A percentile compares a stretch with the other conserved stretches of the same genome.
These are phyloP conservation scores for Cryptococcus amylolentus DNA, from an alignment of 1,284 basidiomycete genomes.

Conservation along the genomic window DNA sequence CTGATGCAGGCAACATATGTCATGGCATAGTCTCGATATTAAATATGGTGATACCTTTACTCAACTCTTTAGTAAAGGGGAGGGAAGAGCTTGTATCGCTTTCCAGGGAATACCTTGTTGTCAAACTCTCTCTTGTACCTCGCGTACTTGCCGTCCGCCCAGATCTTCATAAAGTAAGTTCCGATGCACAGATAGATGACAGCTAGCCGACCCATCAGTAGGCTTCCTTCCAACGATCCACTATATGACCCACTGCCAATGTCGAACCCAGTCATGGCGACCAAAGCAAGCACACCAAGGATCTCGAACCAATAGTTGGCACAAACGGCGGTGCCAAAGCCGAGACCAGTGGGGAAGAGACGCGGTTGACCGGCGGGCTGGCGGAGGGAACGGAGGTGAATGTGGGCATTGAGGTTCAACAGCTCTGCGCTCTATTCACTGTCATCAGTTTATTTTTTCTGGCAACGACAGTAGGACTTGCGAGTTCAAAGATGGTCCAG, in stretches of 20 bases:
- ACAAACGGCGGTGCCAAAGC: constrained; percentile 78
- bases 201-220: constrained; percentile 51
- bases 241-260: constrained; percentile 59
- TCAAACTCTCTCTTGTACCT: constrained; percentile 93
- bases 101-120: constrained; percentile 55
- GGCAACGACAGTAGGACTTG: constrained; percentile 51
- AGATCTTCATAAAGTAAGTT: constrained; percentile 71
- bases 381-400: constrained; percentile 77
- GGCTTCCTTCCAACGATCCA: not conserved
- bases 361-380: constrained; percentile 75
- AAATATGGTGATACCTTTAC: not conserved
- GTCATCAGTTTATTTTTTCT: constrained; percentile 4
- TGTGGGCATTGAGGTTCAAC: constrained; percentile 80
- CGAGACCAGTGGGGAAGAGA: constrained; percentile 72
- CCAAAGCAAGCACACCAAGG: constrained; percentile 70
- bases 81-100: constrained; percentile 43
- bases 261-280: constrained; percentile 70
- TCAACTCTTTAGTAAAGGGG: constrained; percentile 27
- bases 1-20: not conserved
- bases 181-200: constrained; percentile 69
- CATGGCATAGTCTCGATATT: not conserved
- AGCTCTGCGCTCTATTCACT: constrained; percentile 68
- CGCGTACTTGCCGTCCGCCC: constrained; percentile 89
- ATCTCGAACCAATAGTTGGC: constrained; percentile 96
- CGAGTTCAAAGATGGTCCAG: constrained; percentile 69